Percentiles rank a stretch among this genome's conserved stretches.
Conservation (phyloP, 2,329 filamentous ascomycete genomes). For the Parascedosporium putredinis region DNA sequence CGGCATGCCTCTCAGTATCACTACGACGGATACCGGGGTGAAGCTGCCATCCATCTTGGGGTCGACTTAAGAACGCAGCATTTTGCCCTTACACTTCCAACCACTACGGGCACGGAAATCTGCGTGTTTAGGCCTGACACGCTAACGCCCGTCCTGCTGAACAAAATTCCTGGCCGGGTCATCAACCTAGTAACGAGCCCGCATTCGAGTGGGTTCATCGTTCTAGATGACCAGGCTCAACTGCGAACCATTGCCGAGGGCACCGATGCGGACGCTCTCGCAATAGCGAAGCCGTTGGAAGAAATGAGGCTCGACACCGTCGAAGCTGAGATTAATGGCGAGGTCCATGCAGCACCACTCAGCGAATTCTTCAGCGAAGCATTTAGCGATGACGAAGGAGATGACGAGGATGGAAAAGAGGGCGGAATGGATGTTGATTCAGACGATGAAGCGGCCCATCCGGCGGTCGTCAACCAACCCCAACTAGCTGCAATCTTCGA, state of each 20-base stretch:
- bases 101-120: constrained; percentile 40
- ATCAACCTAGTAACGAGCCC: constrained; percentile 56
- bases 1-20: constrained; percentile 34
- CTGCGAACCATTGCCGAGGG: constrained; percentile 54
- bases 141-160: constrained; percentile 47
- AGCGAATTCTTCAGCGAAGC: constrained; percentile 23
- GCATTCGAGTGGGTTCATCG: constrained; percentile 59
- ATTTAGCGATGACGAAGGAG: constrained; percentile 26
- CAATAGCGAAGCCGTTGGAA: constrained; percentile 43
- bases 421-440: constrained; percentile 33
- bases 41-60: constrained; percentile 54
- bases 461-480: constrained; percentile 56
- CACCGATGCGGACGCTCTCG: constrained; percentile 40
- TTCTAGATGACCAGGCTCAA: constrained; percentile 66
- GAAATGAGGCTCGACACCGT: constrained; percentile 38
- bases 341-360: constrained; percentile 17
- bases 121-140: constrained; percentile 57
- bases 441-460: constrained; percentile 38
- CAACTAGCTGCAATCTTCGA: constrained; percentile 62
- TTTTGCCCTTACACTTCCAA: constrained; percentile 51
- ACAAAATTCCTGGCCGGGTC: constrained; percentile 46
- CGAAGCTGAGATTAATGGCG: constrained; percentile 16
- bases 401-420: constrained; percentile 23
- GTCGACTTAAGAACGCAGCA: constrained; percentile 55
- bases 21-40: constrained; percentile 32